phyloP scores from a whole-genome alignment of 2,329 filamentous ascomycete species.

The Talaromyces sp. region DNA sequence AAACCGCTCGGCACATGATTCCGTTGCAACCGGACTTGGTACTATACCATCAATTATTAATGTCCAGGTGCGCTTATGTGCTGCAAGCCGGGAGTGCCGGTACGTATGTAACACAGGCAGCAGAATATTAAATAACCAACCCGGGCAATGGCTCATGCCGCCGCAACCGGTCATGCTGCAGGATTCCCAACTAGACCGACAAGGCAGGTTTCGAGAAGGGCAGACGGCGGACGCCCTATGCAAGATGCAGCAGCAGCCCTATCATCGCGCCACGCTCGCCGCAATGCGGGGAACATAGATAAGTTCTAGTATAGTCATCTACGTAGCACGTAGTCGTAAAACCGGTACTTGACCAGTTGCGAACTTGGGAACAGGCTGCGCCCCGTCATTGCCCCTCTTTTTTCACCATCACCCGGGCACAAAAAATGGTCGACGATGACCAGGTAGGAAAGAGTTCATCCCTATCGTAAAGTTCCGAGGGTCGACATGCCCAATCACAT shows the following conservation, averaged over 20 bases:
- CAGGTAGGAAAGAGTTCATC: background rate
- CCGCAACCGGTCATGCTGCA: background rate
- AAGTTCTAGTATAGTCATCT: background rate
- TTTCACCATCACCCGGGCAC: background rate
- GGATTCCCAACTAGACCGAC: background rate
- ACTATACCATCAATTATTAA: background rate
- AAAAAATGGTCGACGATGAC: background rate
- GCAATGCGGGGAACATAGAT: background rate
- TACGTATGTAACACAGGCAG: background rate
- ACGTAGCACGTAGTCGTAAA: background rate
- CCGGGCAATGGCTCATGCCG: background rate
- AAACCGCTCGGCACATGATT: background rate
- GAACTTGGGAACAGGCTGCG: background rate
- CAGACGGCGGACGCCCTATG: background rate
- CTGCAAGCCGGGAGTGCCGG: background rate
- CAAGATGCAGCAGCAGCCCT: background rate
- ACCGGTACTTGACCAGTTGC: background rate
- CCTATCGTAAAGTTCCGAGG: background rate
- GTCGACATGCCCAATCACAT: background rate
- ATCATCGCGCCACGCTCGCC: background rate
- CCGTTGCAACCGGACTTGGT: background rate
- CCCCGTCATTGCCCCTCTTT: background rate
- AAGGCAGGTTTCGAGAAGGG: constrained; percentile 1
- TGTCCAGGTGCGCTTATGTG: background rate
- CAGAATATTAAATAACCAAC: background rate